A percentile compares a stretch with the other conserved stretches of the same genome.
Evolutionary conservation across 208 protist genomes (phyloP).

Genomic region (Naegleria fowleri): DNA sequence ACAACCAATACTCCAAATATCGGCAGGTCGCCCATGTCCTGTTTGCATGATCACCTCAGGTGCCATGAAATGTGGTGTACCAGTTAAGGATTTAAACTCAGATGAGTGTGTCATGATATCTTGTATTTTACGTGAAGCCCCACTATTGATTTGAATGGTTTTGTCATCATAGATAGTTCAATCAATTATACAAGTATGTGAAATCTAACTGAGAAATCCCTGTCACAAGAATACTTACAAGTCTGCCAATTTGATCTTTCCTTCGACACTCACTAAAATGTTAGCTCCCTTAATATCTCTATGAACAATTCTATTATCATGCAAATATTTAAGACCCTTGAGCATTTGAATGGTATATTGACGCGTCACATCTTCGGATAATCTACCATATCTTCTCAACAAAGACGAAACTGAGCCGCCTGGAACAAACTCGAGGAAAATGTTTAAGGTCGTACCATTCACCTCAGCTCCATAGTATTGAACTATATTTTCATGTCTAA

Average conservation of each 20-base stretch:
- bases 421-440: constrained; percentile 81
- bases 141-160: too few relatives aligned
- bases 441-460: constrained; percentile 60
- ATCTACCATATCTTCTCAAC: constrained; percentile 55
- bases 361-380: constrained; percentile 60
- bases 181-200: too few relatives aligned
- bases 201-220: constrained; percentile 71
- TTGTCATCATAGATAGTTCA: too few relatives aligned
- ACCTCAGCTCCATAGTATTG: constrained; percentile 68
- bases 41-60: constrained; percentile 79
- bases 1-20: constrained; percentile 83
- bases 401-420: constrained; percentile 66
- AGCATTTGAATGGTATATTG: constrained; percentile 72
- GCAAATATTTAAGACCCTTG: constrained; percentile 73
- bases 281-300: constrained; percentile 80
- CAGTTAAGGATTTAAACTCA: constrained; percentile 43
- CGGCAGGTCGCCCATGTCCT: constrained; percentile 72
- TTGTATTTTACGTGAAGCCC: background rate
- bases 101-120: background rate
- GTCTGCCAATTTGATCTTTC: constrained; percentile 83
- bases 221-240: constrained; percentile 45
- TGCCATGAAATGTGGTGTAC: constrained; percentile 85
- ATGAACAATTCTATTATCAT: constrained; percentile 54
- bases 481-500: constrained; percentile 78
- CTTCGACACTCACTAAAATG: constrained; percentile 70